Evolutionary conservation across 1,139 yeast species (phyloP), one percentile per base, ranked within the genome.

Genomic region (Debaryomyces robertsiae): DNA sequence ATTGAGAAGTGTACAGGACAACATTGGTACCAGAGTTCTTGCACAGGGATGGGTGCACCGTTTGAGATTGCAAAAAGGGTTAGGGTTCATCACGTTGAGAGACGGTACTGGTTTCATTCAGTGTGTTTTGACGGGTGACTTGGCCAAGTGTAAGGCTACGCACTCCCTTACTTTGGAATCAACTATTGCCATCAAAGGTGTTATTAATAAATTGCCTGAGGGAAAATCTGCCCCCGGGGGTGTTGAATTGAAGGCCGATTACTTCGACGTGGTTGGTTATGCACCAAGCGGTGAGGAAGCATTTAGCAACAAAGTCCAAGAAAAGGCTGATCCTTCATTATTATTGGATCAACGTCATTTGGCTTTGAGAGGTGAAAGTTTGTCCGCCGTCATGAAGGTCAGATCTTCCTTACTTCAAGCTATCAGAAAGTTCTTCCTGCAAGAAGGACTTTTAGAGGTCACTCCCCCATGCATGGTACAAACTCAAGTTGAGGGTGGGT

Each of bases 381-480:
- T 94, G 49, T 80, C 95, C 43, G 84, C 93, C n/a, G 95, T 94
- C 33, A 85, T 94, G 94, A 88, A 86, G 65, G 98, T 94, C 33
- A 84, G 99, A 65, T 93, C 97, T 32, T 71, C 82, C 28, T 75
- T 90, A 45, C 72, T 93, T 57, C 71, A 72, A 39, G 73, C 94
- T 27, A 70, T 94, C 55, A 82, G 99, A 72, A 76, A 80, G 52
- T 85, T 86, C 46, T 91, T 77, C 60, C 73, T 65, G 25, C 94
- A 89, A 57, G 91, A 86, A 69, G 79, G 81, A 30, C 61, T 90
- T 43, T 71, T 81, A 34, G 99, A 94, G 74, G 97, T 94, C 46
- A 93, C 98, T 28, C 98, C 98, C 37, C 99, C 99, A 58, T 91
- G 98, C 70, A 91, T 94, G 98, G 99, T 94, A 44, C 98, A 94